A percentile compares a stretch with the other conserved stretches of the same genome.
phyloP scores from a whole-genome alignment of 139 green algal genomes.

The Trebouxia sp. region DNA sequence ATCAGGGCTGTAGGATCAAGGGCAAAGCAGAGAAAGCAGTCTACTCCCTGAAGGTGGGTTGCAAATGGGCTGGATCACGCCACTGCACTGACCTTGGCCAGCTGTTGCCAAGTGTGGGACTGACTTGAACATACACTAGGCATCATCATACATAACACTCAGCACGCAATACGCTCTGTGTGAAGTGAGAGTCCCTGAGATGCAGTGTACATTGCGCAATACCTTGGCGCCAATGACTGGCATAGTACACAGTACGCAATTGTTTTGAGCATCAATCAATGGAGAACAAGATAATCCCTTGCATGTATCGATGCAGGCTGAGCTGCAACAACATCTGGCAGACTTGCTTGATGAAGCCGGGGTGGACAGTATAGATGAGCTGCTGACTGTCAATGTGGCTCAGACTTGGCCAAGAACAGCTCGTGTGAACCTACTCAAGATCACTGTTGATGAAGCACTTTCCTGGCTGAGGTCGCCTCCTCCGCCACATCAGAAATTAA shows the following conservation, averaged over 20 bases:
- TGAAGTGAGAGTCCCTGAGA: neutral
- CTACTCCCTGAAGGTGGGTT: constrained; percentile 45
- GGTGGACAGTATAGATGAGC: constrained; percentile 21
- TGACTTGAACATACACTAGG: neutral
- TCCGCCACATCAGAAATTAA: neutral
- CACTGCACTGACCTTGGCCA: neutral
- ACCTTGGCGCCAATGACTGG: too few species aligned
- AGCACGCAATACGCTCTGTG: neutral
- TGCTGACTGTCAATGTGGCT: constrained; percentile 32
- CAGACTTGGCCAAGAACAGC: constrained; percentile 22
- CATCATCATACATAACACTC: neutral
- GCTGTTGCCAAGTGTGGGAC: neutral
- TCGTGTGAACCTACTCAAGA: constrained; percentile 80
- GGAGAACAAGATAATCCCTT: too few species aligned
- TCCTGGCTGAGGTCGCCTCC: constrained; percentile 46
- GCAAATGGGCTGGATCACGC: neutral
- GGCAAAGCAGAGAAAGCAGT: constrained; percentile 63
- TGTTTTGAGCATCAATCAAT: too few species aligned
- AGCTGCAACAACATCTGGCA: neutral
- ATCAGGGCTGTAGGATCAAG: constrained; percentile 47
- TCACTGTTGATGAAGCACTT: constrained; percentile 58
- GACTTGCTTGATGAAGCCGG: constrained; percentile 21
- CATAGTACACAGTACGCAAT: too few species aligned
- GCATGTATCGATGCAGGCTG: neutral
- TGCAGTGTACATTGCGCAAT: neutral